These are phyloP conservation scores for Helianthus tuberosus DNA, from an alignment of 129 eudicot species.

Conservation along the genomic window DNA sequence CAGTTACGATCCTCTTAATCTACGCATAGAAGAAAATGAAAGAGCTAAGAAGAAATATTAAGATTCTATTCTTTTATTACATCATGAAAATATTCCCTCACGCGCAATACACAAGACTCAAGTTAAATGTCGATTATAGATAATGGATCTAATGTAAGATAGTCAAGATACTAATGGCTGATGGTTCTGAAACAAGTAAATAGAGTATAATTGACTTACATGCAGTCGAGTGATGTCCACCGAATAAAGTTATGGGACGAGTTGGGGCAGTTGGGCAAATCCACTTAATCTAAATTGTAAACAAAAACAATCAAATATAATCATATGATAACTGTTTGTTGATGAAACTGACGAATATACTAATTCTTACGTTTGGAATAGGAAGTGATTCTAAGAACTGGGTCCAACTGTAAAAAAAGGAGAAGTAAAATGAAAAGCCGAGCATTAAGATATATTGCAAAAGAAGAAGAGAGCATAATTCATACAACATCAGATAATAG, in stretches of 20 bases:
- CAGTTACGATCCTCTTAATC: neutral
- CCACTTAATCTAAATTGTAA: slow-evolving; percentile 52
- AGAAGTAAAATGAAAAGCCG: neutral
- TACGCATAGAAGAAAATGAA: neutral
- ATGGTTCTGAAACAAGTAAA: neutral
- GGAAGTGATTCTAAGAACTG: slow-evolving; percentile 73
- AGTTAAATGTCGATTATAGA: neutral
- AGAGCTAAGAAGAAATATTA: neutral
- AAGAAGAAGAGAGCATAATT: neutral
- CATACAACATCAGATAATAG: slow-evolving; percentile 12
- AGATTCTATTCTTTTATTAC: neutral
- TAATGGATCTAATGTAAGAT: neutral
- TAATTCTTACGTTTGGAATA: slow-evolving; percentile 66
- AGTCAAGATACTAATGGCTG: neutral
- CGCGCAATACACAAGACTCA: neutral
- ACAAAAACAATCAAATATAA: neutral
- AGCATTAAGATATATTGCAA: neutral
- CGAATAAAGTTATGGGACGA: slow-evolving; percentile 64
- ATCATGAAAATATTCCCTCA: neutral
- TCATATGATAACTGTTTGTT: neutral
- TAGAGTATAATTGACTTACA: slow-evolving; percentile 43
- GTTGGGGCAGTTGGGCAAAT: slow-evolving; percentile 87
- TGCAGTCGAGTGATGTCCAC: slow-evolving; percentile 68
- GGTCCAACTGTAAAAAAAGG: slow-evolving; percentile 65
- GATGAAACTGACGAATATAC: neutral